Evolutionary conservation across 176 grass and related monocot genomes (phyloP).

Genomic region (Saccharum officinarum): DNA sequence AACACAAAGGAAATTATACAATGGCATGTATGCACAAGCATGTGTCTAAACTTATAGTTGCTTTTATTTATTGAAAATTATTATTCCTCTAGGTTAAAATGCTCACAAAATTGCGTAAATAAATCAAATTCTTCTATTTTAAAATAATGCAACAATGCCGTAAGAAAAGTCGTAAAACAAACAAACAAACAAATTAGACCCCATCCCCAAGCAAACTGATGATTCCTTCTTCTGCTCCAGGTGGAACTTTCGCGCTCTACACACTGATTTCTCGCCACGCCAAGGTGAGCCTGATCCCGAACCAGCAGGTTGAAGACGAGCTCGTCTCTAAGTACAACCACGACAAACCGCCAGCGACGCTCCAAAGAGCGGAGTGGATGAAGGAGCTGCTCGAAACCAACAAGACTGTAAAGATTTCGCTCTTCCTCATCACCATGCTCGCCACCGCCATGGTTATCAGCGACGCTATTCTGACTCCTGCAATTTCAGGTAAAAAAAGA

Average conservation of each 20-base stretch:
- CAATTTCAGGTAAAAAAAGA: slow-evolving; percentile 42
- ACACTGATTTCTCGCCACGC: slow-evolving; percentile 53
- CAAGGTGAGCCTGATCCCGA: slow-evolving; percentile 45
- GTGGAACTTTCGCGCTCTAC: slow-evolving; percentile 57
- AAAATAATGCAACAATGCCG: no score
- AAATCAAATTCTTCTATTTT: no score
- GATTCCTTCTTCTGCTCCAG: neutral
- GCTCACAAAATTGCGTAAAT: no score
- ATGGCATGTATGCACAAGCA: no score
- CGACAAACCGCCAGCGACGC: neutral
- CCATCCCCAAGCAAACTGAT: neutral
- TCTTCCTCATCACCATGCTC: slow-evolving; percentile 54
- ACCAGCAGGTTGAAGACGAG: slow-evolving; percentile 51
- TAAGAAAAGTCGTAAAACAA: neutral
- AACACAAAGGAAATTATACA: no score
- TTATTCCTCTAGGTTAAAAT: no score
- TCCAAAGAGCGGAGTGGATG: slow-evolving; percentile 31
- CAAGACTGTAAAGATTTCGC: neutral
- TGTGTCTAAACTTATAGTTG: no score
- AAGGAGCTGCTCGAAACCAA: slow-evolving; percentile 43
- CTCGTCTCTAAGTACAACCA: slow-evolving; percentile 43
- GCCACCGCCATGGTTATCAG: slow-evolving; percentile 67
- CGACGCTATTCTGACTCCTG: slow-evolving; percentile 54
- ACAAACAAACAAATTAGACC: neutral
- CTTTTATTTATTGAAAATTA: no score